A percentile compares a stretch with the other conserved stretches of the same genome.
Conservation (phyloP, 208 protist genomes). For the Vickermania ingenoplastis region DNA sequence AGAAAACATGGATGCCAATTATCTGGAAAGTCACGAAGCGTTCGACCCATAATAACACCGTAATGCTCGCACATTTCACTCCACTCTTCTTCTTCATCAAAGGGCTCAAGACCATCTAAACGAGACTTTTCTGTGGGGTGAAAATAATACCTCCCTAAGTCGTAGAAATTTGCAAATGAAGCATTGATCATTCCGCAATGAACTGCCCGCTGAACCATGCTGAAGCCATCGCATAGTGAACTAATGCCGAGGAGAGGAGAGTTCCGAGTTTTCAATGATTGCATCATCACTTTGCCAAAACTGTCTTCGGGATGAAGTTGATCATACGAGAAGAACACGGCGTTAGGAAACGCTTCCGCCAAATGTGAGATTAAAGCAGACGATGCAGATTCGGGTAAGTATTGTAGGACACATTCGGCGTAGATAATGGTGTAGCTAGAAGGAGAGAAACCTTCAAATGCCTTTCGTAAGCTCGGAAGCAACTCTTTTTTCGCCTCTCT, state of each 20-base stretch:
- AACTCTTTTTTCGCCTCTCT: constrained; percentile 31
- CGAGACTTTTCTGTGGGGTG: constrained; percentile 33
- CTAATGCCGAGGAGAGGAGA: constrained; percentile 70
- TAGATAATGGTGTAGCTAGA: constrained; percentile 66
- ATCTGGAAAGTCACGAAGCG: constrained; percentile 7
- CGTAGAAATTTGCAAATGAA: constrained; percentile 73
- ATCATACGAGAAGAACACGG: constrained; percentile 73
- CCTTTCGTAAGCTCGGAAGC: constrained; percentile 13
- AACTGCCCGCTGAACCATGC: constrained; percentile 44
- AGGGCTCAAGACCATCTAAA: constrained; percentile 64
- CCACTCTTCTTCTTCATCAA: constrained; percentile 87
- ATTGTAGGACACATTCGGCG: constrained; percentile 89
- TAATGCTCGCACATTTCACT: constrained; percentile 90
- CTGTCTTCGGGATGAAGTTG: constrained; percentile 70
- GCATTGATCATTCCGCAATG: constrained; percentile 39
- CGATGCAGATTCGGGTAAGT: constrained; percentile 63
- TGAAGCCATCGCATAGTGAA: constrained; percentile 17
- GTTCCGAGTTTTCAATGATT: constrained; percentile 47
- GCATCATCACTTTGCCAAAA: constrained; percentile 76
- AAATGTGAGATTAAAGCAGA: constrained; percentile 40
- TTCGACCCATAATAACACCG: constrained; percentile 67
- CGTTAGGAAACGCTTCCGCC: constrained; percentile 33
- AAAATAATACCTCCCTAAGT: constrained; percentile 47
- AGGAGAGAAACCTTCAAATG: constrained; percentile 20
- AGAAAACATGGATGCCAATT: not conserved